Percentiles rank a stretch among this genome's conserved stretches.
Conservation (phyloP, 768 basidiomycete species). For the Termitomyces heimii region DNA sequence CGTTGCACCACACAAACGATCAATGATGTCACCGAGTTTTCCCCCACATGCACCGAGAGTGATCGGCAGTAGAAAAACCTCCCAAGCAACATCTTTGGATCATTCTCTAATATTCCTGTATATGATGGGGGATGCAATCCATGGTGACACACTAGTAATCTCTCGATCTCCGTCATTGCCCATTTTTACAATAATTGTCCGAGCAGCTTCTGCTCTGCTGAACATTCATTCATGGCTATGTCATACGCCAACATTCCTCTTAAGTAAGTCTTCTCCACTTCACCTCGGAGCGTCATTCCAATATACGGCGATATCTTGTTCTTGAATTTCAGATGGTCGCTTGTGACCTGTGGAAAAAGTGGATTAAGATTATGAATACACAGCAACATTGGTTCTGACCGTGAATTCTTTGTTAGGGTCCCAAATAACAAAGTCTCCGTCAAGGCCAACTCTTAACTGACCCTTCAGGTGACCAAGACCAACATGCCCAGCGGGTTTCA, state of each 20-base stretch:
- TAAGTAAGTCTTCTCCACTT: slow-evolving; percentile 75
- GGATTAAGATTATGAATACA: neutral
- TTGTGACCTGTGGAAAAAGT: slow-evolving; percentile 51
- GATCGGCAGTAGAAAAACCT: neutral
- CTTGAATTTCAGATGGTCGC: slow-evolving; percentile 76
- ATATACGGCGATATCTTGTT: slow-evolving; percentile 92
- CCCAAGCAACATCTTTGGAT: neutral
- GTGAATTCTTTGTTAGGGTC: slow-evolving; percentile 52
- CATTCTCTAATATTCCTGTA: neutral
- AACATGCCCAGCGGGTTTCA: slow-evolving; percentile 73
- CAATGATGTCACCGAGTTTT: no score
- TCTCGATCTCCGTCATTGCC: neutral
- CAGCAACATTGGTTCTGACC: slow-evolving; percentile 18
- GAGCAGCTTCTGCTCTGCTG: slow-evolving; percentile 21
- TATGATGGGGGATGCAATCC: neutral
- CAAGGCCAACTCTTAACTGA: slow-evolving; percentile 60
- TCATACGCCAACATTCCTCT: slow-evolving; percentile 70
- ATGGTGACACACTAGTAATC: neutral
- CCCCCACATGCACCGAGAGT: no score
- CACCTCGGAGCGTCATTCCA: slow-evolving; percentile 63
- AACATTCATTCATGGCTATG: slow-evolving; percentile 17
- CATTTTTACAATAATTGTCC: slow-evolving; percentile 31
- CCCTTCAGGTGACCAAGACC: slow-evolving; percentile 71
- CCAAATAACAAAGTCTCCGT: slow-evolving; percentile 87
- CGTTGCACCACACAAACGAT: no score